A percentile compares a stretch with the other conserved stretches of the same genome.
phyloP scores from a whole-genome alignment of 2,329 filamentous ascomycete species.

The Clarireedia monteithiana region DNA sequence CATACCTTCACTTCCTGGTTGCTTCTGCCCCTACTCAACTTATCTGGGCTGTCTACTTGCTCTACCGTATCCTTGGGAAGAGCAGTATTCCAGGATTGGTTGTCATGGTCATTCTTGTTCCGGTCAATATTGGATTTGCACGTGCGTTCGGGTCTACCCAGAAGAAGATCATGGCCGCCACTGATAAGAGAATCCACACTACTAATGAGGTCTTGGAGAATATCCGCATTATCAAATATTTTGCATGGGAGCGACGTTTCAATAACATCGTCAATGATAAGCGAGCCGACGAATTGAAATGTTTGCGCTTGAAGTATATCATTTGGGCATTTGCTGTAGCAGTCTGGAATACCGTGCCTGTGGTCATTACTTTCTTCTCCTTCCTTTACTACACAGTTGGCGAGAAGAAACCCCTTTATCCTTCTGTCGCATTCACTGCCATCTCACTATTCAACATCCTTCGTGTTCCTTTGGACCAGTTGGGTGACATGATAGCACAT shows the following conservation, averaged over 20 bases:
- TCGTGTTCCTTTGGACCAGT: slow-evolving; percentile 85
- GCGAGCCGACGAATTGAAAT: slow-evolving; percentile 66
- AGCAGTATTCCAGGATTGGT: slow-evolving; percentile 91
- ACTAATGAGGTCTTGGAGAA: slow-evolving; percentile 97
- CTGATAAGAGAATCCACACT: slow-evolving; percentile 89
- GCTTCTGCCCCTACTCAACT: slow-evolving; percentile 87
- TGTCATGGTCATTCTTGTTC: slow-evolving; percentile 82
- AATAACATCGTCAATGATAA: slow-evolving; percentile 83
- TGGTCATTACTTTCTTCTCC: slow-evolving; percentile 92
- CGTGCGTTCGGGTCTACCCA: slow-evolving; percentile 79
- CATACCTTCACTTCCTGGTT: slow-evolving; percentile 94
- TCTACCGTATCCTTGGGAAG: slow-evolving; percentile 84
- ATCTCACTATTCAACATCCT: slow-evolving; percentile 93
- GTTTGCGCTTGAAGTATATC: slow-evolving; percentile 75
- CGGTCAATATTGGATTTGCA: slow-evolving; percentile 83
- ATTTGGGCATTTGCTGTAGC: slow-evolving; percentile 89
- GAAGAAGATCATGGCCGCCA: slow-evolving; percentile 85
- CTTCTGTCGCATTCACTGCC: slow-evolving; percentile 91
- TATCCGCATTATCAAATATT: slow-evolving; percentile 98
- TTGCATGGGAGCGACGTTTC: slow-evolving; percentile 95
- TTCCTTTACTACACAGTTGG: slow-evolving; percentile 90
- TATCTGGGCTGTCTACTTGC: slow-evolving; percentile 66
- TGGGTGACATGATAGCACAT: slow-evolving; percentile 98
- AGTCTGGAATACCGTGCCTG: slow-evolving; percentile 92
- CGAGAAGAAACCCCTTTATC: slow-evolving; percentile 81